Conservation (phyloP, 2,329 filamentous ascomycete genomes). For the Hypoxylon sp. region DNA sequence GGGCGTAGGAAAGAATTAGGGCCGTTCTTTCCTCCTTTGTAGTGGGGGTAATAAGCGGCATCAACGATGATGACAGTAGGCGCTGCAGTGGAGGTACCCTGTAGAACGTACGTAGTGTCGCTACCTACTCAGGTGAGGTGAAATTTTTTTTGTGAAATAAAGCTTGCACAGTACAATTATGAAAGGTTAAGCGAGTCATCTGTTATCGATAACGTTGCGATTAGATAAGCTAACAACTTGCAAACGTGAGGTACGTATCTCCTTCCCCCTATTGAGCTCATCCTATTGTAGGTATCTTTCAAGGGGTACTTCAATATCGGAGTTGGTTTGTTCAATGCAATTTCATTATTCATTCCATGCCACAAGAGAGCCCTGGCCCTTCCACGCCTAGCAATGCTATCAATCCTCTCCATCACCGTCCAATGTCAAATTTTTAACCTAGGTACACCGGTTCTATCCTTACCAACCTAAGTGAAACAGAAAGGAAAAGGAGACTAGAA, state of each 20-base stretch:
- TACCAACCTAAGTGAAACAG: neutral
- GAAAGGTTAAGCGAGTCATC: slow-evolving; percentile 31
- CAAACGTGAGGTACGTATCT: neutral
- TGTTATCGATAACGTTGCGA: slow-evolving; percentile 30
- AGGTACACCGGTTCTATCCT: neutral
- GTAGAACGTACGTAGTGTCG: neutral
- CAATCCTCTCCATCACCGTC: neutral
- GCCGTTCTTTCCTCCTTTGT: slow-evolving; percentile 31
- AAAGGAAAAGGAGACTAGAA: neutral
- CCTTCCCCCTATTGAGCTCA: neutral
- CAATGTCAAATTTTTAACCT: neutral
- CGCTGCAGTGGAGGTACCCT: neutral
- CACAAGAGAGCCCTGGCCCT: neutral
- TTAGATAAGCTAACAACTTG: slow-evolving; percentile 20
- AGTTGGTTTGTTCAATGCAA: neutral
- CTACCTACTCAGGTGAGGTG: neutral
- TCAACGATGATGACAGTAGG: slow-evolving; percentile 29
- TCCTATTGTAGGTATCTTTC: neutral
- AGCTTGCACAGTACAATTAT: slow-evolving; percentile 25
- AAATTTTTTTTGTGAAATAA: slow-evolving; percentile 38
- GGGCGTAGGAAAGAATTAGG: slow-evolving; percentile 37
- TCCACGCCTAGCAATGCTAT: neutral
- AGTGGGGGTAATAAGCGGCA: slow-evolving; percentile 28
- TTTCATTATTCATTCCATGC: slow-evolving; percentile 1
- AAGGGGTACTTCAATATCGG: neutral